Base-by-base conservation (phyloP, 2,329 filamentous ascomycete genomes). In the Arachnomyces sp. region DNA sequence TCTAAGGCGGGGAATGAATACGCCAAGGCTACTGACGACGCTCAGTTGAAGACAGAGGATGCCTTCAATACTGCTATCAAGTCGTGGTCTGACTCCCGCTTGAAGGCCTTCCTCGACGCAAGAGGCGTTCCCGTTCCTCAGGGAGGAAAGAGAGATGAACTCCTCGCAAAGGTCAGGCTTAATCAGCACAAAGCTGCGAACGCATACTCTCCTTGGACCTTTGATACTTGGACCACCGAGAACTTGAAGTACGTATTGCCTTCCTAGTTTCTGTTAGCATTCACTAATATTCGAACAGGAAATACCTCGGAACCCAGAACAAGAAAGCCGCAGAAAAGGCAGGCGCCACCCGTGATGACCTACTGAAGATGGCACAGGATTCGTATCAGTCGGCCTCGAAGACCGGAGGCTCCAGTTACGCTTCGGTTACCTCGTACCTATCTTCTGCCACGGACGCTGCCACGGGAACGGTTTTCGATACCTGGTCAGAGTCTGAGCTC, bases 31-130 rank as follows among this genome's bases (percentile, higher is more conserved):
- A 90, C 85, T 3, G 76, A 87, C 42, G 73, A 77, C 53, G 81
- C 74, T 1, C 70, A 71, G 7, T 60, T 79, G 28, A 79, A 77
- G 49, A 70, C 68, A 3, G 74, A 82, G 33, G 76, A 84, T 46
- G 76, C 76, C 0, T 90, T 89, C 58, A 71, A 85, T 57, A 52
- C 67, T 28, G 79, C 73, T 5, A 63, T 80, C 38, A 61, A 67
- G 16, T 66, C 68, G 1, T 90, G 84, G 84, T 84, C 82, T 3
- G 78, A 88, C 29, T 85, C 76, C 53, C 79, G 83, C 13, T 72
- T 90, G 31, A 90, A 90, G 69, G 76, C 77, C 2, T 90, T 81
- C 54, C 74, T 90, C 4, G 84, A 89, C 58, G 76, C 83, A 7
- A 82, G 85, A 43, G 82, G 83, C 31, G 68, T 90, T 32, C 82